Evolutionary conservation across 768 basidiomycete genomes (phyloP), one percentile per base, ranked within the genome.

Genomic region (Tulasnella sp.): DNA sequence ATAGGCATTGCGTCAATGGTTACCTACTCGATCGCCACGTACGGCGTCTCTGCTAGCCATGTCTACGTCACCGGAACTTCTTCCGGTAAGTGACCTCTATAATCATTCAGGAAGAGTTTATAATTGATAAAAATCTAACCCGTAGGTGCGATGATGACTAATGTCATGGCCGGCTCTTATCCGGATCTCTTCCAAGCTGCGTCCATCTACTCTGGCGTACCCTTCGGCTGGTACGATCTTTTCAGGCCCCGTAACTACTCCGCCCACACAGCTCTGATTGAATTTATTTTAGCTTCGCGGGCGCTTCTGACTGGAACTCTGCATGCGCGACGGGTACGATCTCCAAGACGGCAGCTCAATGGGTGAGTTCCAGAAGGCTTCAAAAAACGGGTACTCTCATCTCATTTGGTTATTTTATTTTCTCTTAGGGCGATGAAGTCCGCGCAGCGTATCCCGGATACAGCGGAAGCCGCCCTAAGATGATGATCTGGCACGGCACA

Each of bases 401-500:
- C n/a, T n/a, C n/a, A n/a, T n/a, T n/a, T n/a, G n/a, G n/a, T n/a
- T n/a, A 29, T 47, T 21, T 13, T n/a, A 51, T 60, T 13, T 41
- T 21, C n/a, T 32, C 2, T 30, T 38, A 70, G 77, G 78, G 76
- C 41, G 73, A 77, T 51, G 68, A 71, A 32, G 79, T 77, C 29
- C 70, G 73, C 58, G 67, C 64, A 34, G 79, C 73, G 11, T 82
- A 75, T 67, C 78, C 79, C 17, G 78, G 78, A n/a, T 81, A 74
- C 70, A 77, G 76, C 23, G 80, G 80, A 19, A 15, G 72, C 9
- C 72, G 75, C 49, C 78, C 79, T 9, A 78, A 74, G 63, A 71
- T 81, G 64, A 77, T 78, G 66, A 70, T 78, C 50, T 80, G 78
- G 77, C 78, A 80, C 68, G 79, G 79, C 58, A 80, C 79, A 1